Base-by-base conservation (phyloP, 768 basidiomycete genomes). In the Serendipita sp. region DNA sequence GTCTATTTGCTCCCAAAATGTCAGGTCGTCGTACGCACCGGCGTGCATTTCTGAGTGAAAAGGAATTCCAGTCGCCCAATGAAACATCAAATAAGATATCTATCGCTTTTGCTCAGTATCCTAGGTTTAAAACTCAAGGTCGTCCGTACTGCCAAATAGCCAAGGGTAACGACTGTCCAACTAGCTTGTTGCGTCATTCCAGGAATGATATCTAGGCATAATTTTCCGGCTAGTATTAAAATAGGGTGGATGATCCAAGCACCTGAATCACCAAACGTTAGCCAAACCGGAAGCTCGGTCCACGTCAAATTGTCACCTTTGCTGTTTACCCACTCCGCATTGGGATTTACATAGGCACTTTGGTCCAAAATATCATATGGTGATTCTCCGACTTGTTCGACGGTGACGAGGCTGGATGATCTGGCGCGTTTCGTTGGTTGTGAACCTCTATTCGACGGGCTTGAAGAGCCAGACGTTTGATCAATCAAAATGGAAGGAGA, bases 1-100 rank as follows among this genome's bases (percentile, higher is more conserved):
- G 74, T 99, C 96, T 60, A 99, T 99, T 79, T 99, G 96, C 72
- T 99, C 96, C 96, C 96, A 99, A 35, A 99, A 78, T 0, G 96
- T 98, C 56, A 98, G 81, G 70, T 97, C 92, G 73, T 98, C 96
- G 75, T 95, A 99, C 11, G 92, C 96, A 28, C 96, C 96, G 10
- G 86, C 87, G 69, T 91, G 88, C 48, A 87, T 77, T 66, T 89
- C 85, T 65, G 83, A 86, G 70, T 92, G 87, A 74, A 98, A 98
- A 5, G 95, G 95, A 47, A 95, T 92, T 64, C 95, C 95, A 7
- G 93, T 97, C 60, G 93, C 92, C 81, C 90, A 92, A 73, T 98
- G 95, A 79, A 98, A 98, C 89, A 98, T 94, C 67, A 97, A 80
- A 76, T 95, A 98, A 10, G 93, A 91, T n/a, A 92, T 73, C 94